A percentile compares a stretch with the other conserved stretches of the same genome.
phyloP scores from a whole-genome alignment of 768 basidiomycete species.

The Lentinula raphanica region DNA sequence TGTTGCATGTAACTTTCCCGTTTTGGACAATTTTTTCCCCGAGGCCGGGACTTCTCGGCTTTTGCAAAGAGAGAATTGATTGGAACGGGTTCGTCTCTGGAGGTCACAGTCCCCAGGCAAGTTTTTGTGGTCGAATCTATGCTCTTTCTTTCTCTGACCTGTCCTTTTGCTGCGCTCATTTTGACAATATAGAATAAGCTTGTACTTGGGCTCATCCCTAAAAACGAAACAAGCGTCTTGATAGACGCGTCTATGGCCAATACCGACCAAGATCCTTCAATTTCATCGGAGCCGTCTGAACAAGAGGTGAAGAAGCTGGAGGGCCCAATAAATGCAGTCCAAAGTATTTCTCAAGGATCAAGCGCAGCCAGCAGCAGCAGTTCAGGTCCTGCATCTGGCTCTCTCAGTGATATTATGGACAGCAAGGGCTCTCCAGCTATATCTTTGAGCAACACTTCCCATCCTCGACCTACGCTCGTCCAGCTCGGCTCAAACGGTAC shows the following conservation, averaged over 20 bases:
- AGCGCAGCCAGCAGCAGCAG: neutral
- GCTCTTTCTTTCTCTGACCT: neutral
- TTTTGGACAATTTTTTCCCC: neutral
- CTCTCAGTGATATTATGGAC: slow-evolving; percentile 3
- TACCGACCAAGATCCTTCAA: slow-evolving; percentile 44
- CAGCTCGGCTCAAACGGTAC: slow-evolving; percentile 32
- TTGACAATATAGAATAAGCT: neutral
- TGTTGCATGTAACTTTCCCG: neutral
- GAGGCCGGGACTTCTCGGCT: neutral
- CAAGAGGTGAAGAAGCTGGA: slow-evolving; percentile 30
- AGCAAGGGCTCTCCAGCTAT: slow-evolving; percentile 9
- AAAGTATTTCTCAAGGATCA: neutral
- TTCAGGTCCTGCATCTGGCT: neutral
- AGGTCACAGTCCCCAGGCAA: slow-evolving; percentile 33
- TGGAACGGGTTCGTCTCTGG: slow-evolving; percentile 23
- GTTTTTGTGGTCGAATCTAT: neutral
- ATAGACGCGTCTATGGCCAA: slow-evolving; percentile 78
- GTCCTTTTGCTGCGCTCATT: neutral
- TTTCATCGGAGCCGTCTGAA: slow-evolving; percentile 37
- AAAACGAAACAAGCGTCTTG: slow-evolving; percentile 39
- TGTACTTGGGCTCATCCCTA: neutral
- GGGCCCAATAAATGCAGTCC: slow-evolving; percentile 19
- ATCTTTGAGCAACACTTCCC: neutral
- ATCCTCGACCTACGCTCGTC: slow-evolving; percentile 39
- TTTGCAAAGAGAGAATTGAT: neutral